Evolutionary conservation across 305 asterid genomes (phyloP).

Genomic region (Fraxinus xanthoxyloides): DNA sequence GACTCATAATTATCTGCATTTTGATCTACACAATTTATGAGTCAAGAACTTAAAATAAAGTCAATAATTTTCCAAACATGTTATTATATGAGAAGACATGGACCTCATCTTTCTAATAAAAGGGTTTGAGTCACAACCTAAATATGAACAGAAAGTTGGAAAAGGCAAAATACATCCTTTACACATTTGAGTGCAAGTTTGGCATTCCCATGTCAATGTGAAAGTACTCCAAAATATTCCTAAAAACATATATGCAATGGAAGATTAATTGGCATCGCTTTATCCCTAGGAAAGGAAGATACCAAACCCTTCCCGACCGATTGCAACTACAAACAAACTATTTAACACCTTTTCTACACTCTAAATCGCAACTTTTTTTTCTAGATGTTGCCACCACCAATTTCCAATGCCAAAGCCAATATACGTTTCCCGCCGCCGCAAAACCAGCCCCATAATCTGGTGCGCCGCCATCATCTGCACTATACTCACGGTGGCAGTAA

Average conservation of each 20-base stretch:
- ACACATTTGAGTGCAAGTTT: background rate
- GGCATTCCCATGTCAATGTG: background rate
- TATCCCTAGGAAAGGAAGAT: slow-evolving; percentile 72
- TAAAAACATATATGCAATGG: background rate
- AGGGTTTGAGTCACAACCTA: background rate
- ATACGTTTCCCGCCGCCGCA: slow-evolving; percentile 26
- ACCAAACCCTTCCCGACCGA: slow-evolving; percentile 54
- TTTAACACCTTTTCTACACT: background rate
- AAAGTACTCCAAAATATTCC: background rate
- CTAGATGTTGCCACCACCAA: slow-evolving; percentile 36
- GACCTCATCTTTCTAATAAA: background rate
- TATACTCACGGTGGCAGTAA: slow-evolving; percentile 52
- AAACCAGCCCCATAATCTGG: slow-evolving; percentile 74
- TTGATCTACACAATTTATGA: background rate
- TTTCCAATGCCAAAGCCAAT: slow-evolving; percentile 55
- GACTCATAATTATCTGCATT: background rate
- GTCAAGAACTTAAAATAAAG: background rate
- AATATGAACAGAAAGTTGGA: background rate
- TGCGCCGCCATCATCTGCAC: slow-evolving; percentile 64
- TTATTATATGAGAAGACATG: background rate
- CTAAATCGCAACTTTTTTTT: slow-evolving; percentile 1
- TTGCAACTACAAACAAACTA: background rate
- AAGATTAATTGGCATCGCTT: slow-evolving; percentile 46
- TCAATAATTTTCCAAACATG: background rate
- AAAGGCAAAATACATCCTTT: background rate